Base-by-base conservation (phyloP, 768 basidiomycete species). In the Rhodotorula paludigena region DNA sequence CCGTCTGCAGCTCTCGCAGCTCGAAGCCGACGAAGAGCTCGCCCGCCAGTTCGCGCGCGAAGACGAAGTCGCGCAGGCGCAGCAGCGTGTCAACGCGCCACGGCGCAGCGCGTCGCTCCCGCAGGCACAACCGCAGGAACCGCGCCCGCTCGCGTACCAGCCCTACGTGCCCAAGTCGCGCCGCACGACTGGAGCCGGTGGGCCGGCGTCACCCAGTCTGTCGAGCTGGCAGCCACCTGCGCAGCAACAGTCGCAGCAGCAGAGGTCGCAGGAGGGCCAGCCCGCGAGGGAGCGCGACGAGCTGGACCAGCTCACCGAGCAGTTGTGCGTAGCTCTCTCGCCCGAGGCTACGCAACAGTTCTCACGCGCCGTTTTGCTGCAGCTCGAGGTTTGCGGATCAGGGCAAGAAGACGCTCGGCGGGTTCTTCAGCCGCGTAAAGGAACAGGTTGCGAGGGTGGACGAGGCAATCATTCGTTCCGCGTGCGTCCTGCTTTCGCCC, bases 221-320 rank as follows among this genome's bases (percentile, higher is more conserved):
- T 51, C 57, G 15, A 91, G 77, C 84, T 92, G 14, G 84, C 85
- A 70, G 83, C 87, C 47, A 84, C 87, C 6, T 83, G 83, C 10
- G 80, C 16, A 54, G 42, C 25, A 44, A 44, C n/a, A n/a, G n/a
- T n/a, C n/a, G n/a, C 32, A 28, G 39, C 80, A 36, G 88, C 89
- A 76, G 78, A 84, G 52, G 81, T 87, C 30, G 49, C 49, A 36
- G 32, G 55, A 55, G 33, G 38, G 18, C 21, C 39, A 12, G 28
- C 30, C 42, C 38, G 57, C 47, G 39, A 51, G 48, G 20, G 57
- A 57, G 45, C 41, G 36, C 32, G 72, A 73, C 49, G 72, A 66
- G 62, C n/a, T 72, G 18, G 64, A 63, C 12, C 45, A 66, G 52
- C 33, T 71, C 25, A 48, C 60, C 2, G 69, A 71, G 51, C 60